A percentile compares a stretch with the other conserved stretches of the same genome.
Evolutionary conservation across 2,329 filamentous ascomycete genomes (phyloP).

Genomic region (Chlorencoelia australis): DNA sequence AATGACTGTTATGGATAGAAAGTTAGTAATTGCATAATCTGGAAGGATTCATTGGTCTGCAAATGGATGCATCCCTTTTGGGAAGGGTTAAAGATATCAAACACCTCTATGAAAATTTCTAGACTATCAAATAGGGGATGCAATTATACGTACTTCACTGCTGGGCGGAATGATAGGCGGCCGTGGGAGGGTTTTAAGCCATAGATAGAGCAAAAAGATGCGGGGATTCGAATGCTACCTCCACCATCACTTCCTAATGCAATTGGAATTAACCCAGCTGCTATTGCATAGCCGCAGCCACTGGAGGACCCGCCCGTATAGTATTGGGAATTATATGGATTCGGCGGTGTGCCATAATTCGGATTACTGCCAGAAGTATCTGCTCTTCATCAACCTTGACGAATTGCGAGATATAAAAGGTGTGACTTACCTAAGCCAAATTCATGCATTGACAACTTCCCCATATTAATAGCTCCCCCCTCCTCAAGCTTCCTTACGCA

Average conservation of each 20-base stretch:
- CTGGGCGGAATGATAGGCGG: constrained; percentile 37
- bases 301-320: constrained; percentile 46
- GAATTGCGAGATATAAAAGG: too few species aligned
- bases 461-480: constrained; percentile 44
- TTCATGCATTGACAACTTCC: constrained; percentile 51
- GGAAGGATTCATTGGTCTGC: too few species aligned
- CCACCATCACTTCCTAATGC: constrained; percentile 43
- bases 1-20: too few species aligned
- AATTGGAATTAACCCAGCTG: constrained; percentile 41
- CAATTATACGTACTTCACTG: too few species aligned
- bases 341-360: constrained; percentile 45
- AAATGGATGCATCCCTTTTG: too few species aligned
- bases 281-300: constrained; percentile 42
- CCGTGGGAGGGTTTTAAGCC: constrained; percentile 40
- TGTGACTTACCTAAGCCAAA: too few species aligned
- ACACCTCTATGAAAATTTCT: too few species aligned
- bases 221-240: constrained; percentile 40
- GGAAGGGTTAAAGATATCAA: too few species aligned
- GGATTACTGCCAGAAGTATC: constrained; percentile 49
- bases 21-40: too few species aligned
- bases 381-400: too few species aligned
- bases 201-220: constrained; percentile 39
- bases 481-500: constrained; percentile 38
- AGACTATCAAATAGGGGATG: too few species aligned
- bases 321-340: constrained; percentile 38